Percentiles rank a stretch among this genome's conserved stretches.
phyloP scores from a whole-genome alignment of 2,329 filamentous ascomycete species.

The Aspergillus flavus region DNA sequence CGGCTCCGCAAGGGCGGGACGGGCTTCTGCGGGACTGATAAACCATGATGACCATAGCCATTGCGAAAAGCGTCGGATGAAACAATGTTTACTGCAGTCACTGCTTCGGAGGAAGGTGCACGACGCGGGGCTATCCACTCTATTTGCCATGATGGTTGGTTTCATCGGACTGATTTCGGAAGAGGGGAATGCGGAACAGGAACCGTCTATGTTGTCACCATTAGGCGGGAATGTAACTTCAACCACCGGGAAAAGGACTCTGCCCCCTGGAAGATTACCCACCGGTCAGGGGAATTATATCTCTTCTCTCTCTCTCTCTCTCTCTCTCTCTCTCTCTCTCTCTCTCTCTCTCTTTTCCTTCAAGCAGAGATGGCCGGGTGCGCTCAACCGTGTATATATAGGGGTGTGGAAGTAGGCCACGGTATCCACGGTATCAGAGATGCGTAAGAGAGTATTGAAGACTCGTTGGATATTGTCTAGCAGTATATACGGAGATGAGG shows the following conservation, averaged over 20 bases:
- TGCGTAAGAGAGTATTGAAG: no score
- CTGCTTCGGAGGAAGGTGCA: conserved; percentile 8
- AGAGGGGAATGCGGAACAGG: not conserved
- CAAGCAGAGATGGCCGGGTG: not conserved
- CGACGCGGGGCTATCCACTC: not conserved
- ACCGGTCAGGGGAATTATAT: not conserved
- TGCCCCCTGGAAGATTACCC: not conserved
- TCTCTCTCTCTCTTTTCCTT: not conserved
- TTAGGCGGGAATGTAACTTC: not conserved
- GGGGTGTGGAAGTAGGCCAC: no score
- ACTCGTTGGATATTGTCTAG: not conserved
- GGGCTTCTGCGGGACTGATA: conserved; percentile 3
- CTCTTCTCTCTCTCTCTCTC: not conserved
- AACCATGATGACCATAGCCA: conserved; percentile 21
- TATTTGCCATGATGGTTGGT: conserved; percentile 7
- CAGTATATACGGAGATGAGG: not conserved
- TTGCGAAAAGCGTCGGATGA: conserved; percentile 18
- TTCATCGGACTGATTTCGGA: not conserved
- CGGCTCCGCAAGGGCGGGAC: conserved; percentile 1
- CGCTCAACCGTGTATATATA: not conserved
- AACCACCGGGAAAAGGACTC: not conserved
- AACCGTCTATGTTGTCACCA: not conserved
- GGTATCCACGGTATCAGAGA: no score
- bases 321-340: not conserved
- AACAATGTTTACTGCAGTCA: conserved; percentile 7